These are phyloP conservation scores for Colletotrichum sp. DNA, from an alignment of 2,329 filamentous ascomycete species.

Conservation along the genomic window DNA sequence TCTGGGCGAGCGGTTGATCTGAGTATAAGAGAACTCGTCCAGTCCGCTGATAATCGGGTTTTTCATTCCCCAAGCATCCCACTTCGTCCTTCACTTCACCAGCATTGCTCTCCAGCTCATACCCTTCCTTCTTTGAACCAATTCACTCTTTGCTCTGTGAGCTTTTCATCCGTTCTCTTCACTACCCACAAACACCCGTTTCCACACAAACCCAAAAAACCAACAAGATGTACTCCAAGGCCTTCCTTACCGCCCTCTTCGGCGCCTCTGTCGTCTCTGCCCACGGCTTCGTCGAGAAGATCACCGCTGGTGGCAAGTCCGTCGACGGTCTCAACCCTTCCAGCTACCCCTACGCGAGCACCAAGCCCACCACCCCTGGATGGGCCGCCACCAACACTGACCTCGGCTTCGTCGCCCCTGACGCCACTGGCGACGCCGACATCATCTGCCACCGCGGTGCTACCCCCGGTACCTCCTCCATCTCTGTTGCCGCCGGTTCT, in stretches of 20 bases:
- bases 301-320: constrained; percentile 32
- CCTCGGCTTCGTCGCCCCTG: constrained; percentile 51
- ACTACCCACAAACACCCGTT: neutral
- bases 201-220: neutral
- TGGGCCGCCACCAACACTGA: constrained; percentile 32
- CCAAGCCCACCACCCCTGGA: constrained; percentile 31
- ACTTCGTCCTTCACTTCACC: constrained; percentile 11
- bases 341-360: constrained; percentile 24
- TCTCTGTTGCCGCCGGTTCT: constrained; percentile 61
- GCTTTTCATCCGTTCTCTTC: constrained; percentile 11
- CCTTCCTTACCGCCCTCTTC: constrained; percentile 23
- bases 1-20: neutral
- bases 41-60: neutral
- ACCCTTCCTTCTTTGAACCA: neutral
- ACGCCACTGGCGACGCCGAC: constrained; percentile 39
- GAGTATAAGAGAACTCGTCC: constrained; percentile 11
- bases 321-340: constrained; percentile 33
- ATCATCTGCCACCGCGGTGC: constrained; percentile 54
- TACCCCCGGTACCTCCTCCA: constrained; percentile 42
- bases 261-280: constrained; percentile 30
- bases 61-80: neutral
- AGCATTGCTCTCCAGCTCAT: constrained; percentile 9
- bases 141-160: constrained; percentile 21
- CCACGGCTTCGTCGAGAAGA: constrained; percentile 35
- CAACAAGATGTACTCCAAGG: constrained; percentile 18